A percentile compares a stretch with the other conserved stretches of the same genome.
These are phyloP conservation scores for Phaeomoniella chlamydospora DNA, from an alignment of 2,329 filamentous ascomycete genomes.

Conservation along the genomic window DNA sequence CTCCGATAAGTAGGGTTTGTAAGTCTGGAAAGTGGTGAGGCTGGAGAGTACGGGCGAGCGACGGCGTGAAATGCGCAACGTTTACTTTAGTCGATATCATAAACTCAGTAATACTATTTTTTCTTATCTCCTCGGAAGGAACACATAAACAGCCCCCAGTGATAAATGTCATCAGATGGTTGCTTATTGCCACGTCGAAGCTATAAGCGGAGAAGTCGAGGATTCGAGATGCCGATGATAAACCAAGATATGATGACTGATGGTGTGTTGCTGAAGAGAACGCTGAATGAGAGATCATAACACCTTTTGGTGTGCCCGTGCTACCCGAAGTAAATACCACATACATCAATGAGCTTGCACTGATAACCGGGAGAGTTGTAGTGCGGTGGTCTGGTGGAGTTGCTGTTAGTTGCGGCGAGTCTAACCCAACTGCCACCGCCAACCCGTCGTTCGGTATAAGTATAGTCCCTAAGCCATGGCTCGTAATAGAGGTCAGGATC, in stretches of 20 bases:
- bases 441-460: too few species aligned
- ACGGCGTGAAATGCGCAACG: slow-evolving; percentile 42
- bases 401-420: too few species aligned
- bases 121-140: slow-evolving; percentile 34
- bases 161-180: slow-evolving; percentile 20
- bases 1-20: slow-evolving; percentile 21
- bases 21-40: slow-evolving; percentile 29
- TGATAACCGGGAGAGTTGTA: too few species aligned
- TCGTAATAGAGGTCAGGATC: slow-evolving; percentile 20
- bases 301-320: slow-evolving; percentile 16
- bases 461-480: too few species aligned
- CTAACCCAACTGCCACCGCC: too few species aligned
- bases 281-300: slow-evolving; percentile 21
- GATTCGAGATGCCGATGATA: slow-evolving; percentile 13
- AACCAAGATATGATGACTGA: slow-evolving; percentile 35
- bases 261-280: slow-evolving; percentile 22
- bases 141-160: slow-evolving; percentile 46
- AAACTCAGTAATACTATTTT: slow-evolving; percentile 33
- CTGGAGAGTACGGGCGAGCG: slow-evolving; percentile 36
- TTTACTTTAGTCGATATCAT: slow-evolving; percentile 37
- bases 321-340: slow-evolving; percentile 20
- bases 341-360: too few species aligned
- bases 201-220: slow-evolving; percentile 29
- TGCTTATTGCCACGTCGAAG: slow-evolving; percentile 30
- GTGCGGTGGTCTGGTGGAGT: too few species aligned